A percentile compares a stretch with the other conserved stretches of the same genome.
phyloP scores from a whole-genome alignment of 352 stramenopile species.

The Pythium utonaiense region DNA sequence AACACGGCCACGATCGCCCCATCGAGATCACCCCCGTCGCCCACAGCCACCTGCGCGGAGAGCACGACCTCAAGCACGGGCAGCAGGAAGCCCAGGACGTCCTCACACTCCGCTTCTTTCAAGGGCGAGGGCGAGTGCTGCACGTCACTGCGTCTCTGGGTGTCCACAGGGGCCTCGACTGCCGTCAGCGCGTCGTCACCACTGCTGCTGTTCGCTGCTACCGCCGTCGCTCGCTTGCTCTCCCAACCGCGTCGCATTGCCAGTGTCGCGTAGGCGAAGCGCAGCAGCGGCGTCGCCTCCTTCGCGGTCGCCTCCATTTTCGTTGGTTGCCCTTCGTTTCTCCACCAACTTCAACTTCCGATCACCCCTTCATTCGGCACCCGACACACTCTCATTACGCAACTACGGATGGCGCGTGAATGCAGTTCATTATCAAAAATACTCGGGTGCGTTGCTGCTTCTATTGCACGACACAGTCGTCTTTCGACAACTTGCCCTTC shows the following conservation, averaged over 20 bases:
- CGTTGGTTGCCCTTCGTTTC: slow-evolving; percentile 2
- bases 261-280: slow-evolving; percentile 33
- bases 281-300: slow-evolving; percentile 19
- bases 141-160: neutral
- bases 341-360: slow-evolving; percentile 27
- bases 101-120: neutral
- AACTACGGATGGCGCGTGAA: neutral
- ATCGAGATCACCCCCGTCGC: neutral
- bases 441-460: neutral
- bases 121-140: neutral
- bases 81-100: neutral
- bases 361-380: neutral
- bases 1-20: neutral
- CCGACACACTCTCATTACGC: neutral
- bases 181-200: neutral
- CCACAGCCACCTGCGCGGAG: slow-evolving; percentile 6
- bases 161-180: neutral
- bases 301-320: neutral
- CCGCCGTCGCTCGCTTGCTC: neutral
- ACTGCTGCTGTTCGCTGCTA: neutral
- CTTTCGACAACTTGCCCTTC: slow-evolving; percentile 35
- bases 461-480: slow-evolving; percentile 63
- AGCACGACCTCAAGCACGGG: slow-evolving; percentile 1
- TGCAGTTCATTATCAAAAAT: slow-evolving; percentile 2
- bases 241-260: slow-evolving; percentile 28